A percentile compares a stretch with the other conserved stretches of the same genome.
Evolutionary conservation across 2,329 filamentous ascomycete species (phyloP).

Genomic region (Cucurbitaria berberidis): DNA sequence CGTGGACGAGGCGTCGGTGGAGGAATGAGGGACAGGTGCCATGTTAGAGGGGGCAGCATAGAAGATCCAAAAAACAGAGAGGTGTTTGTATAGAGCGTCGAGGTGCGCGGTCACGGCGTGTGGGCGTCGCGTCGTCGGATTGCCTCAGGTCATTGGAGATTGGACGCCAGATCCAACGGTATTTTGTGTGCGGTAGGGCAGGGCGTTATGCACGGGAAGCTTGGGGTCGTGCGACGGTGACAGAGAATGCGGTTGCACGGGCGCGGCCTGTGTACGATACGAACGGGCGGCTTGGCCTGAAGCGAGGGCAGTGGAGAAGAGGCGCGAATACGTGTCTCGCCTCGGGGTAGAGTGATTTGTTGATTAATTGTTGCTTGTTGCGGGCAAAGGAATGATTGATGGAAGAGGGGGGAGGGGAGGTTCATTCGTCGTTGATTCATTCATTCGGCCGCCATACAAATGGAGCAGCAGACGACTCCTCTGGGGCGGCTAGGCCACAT

Average conservation of each 20-base stretch:
- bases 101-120: slow-evolving; percentile 29
- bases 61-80: slow-evolving; percentile 39
- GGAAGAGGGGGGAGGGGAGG: slow-evolving; percentile 9
- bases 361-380: slow-evolving; percentile 3
- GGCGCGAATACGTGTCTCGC: slow-evolving; percentile 2
- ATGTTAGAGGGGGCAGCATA: slow-evolving; percentile 41
- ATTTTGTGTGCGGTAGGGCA: slow-evolving; percentile 33
- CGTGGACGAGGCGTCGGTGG: slow-evolving; percentile 54
- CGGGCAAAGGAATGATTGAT: slow-evolving; percentile 12
- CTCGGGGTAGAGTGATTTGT: neutral
- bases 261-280: slow-evolving; percentile 20
- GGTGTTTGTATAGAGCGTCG: slow-evolving; percentile 29
- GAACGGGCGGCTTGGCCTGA: slow-evolving; percentile 23
- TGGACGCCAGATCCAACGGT: slow-evolving; percentile 40
- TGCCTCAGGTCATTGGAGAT: slow-evolving; percentile 44
- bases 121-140: slow-evolving; percentile 32
- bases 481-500: slow-evolving; percentile 23
- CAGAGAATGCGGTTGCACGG: slow-evolving; percentile 34
- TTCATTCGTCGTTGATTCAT: slow-evolving; percentile 2
- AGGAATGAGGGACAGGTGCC: slow-evolving; percentile 48
- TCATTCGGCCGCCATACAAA: slow-evolving; percentile 15
- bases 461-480: slow-evolving; percentile 7
- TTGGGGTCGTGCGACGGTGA: slow-evolving; percentile 37
- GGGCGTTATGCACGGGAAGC: slow-evolving; percentile 24
- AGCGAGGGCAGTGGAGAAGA: slow-evolving; percentile 17